phyloP scores from a whole-genome alignment of 2,329 filamentous ascomycete species.

The Bipolaris zeicola region DNA sequence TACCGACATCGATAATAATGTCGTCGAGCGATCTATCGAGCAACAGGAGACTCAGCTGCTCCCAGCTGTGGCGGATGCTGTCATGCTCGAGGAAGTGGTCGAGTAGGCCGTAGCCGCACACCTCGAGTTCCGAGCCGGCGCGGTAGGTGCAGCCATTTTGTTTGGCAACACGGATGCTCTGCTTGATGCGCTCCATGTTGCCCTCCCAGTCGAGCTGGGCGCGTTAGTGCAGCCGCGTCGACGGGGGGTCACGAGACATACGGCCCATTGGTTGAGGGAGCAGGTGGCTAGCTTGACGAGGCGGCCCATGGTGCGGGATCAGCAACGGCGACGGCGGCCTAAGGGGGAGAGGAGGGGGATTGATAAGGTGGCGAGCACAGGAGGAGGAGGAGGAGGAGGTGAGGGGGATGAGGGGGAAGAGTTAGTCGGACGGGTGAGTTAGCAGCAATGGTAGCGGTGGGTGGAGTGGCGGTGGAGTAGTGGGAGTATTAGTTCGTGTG shows the following conservation, averaged over 20 bases:
- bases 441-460: background rate
- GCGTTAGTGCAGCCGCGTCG: background rate
- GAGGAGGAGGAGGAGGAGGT: background rate
- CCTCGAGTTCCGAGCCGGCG: constrained; percentile 30
- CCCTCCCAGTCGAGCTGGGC: constrained; percentile 52
- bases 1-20: constrained; percentile 53
- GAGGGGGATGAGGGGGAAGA: background rate
- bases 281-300: constrained; percentile 40
- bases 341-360: background rate
- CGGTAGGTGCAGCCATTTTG: constrained; percentile 1
- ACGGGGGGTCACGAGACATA: background rate
- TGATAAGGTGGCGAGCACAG: background rate
- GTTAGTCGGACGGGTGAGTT: no score
- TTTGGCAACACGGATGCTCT: constrained; percentile 56
- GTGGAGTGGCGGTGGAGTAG: background rate
- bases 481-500: background rate
- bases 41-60: constrained; percentile 67
- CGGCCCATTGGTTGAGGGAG: constrained; percentile 37
- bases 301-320: constrained; percentile 16
- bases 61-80: constrained; percentile 50
- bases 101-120: constrained; percentile 48
- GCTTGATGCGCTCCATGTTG: constrained; percentile 67
- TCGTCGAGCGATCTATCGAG: constrained; percentile 64
- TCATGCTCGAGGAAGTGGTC: constrained; percentile 61
- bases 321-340: background rate